A percentile compares a stretch with the other conserved stretches of the same genome.
phyloP scores from a whole-genome alignment of 1,284 basidiomycete genomes.

The Fomitopsis pinicola region DNA sequence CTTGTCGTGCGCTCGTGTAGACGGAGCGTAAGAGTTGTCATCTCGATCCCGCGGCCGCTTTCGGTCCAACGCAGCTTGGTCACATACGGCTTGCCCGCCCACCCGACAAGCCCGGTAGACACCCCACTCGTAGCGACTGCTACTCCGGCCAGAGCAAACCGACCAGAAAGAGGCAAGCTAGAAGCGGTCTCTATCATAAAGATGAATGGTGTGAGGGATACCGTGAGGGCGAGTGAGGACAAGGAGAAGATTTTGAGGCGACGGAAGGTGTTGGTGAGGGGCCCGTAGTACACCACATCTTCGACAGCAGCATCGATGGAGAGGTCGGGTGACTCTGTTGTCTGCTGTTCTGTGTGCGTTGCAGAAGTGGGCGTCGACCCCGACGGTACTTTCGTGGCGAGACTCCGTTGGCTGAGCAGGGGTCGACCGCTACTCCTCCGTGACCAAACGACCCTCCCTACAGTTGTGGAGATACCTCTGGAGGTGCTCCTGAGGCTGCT shows the following conservation, averaged over 20 bases:
- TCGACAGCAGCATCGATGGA: neutral
- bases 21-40: slow-evolving; percentile 65
- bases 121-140: slow-evolving; percentile 69
- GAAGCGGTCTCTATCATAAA: slow-evolving; percentile 68
- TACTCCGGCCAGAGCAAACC: slow-evolving; percentile 64
- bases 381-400: neutral
- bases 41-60: slow-evolving; percentile 45
- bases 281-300: slow-evolving; percentile 48
- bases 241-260: slow-evolving; percentile 83
- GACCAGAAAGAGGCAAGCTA: slow-evolving; percentile 63
- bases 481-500: neutral
- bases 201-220: slow-evolving; percentile 71
- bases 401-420: neutral
- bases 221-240: slow-evolving; percentile 71
- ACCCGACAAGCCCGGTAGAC: slow-evolving; percentile 73
- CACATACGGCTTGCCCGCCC: slow-evolving; percentile 59
- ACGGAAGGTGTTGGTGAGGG: slow-evolving; percentile 67
- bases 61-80: slow-evolving; percentile 33
- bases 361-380: neutral
- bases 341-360: neutral
- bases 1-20: slow-evolving; percentile 58
- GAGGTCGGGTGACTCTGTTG: neutral
- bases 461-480: neutral
- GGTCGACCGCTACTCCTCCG: neutral
- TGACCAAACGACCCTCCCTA: neutral